These are phyloP conservation scores for Xylariaceae sp. DNA, from an alignment of 2,329 filamentous ascomycete genomes.

Conservation along the genomic window DNA sequence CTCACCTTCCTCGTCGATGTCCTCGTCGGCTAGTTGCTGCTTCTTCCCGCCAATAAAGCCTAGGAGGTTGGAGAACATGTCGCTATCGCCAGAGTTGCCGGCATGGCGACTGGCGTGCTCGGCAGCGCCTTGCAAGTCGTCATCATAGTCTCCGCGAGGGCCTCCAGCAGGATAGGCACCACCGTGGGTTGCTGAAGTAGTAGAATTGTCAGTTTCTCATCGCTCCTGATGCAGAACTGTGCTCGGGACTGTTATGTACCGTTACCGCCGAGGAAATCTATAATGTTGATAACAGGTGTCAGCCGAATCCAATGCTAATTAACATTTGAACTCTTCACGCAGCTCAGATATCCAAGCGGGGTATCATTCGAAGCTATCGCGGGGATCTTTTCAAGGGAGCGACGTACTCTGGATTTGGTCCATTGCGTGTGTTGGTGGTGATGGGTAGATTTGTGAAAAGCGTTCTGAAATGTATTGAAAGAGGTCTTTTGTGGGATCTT, in stretches of 20 bases:
- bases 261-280: slow-evolving; percentile 22
- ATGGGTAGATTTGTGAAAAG: too few relatives aligned
- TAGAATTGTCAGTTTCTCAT: slow-evolving; percentile 1
- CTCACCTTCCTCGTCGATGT: slow-evolving; percentile 48
- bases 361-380: too few relatives aligned
- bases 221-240: neutral
- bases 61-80: slow-evolving; percentile 48
- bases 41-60: slow-evolving; percentile 48
- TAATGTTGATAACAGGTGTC: slow-evolving; percentile 2
- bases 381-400: too few relatives aligned
- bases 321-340: too few relatives aligned
- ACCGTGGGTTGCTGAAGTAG: slow-evolving; percentile 27
- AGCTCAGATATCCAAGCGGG: too few relatives aligned
- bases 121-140: slow-evolving; percentile 46
- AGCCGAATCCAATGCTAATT: too few relatives aligned
- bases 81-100: slow-evolving; percentile 42
- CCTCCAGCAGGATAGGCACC: slow-evolving; percentile 32
- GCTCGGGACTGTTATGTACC: slow-evolving; percentile 16
- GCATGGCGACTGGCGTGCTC: slow-evolving; percentile 45
- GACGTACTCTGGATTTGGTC: too few relatives aligned
- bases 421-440: too few relatives aligned
- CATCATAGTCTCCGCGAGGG: slow-evolving; percentile 37
- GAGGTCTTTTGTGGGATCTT: too few relatives aligned
- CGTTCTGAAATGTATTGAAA: too few relatives aligned
- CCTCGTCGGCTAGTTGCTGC: slow-evolving; percentile 42